Base-by-base conservation (phyloP, 2,329 filamentous ascomycete genomes). In the Rachicladosporium sp. region DNA sequence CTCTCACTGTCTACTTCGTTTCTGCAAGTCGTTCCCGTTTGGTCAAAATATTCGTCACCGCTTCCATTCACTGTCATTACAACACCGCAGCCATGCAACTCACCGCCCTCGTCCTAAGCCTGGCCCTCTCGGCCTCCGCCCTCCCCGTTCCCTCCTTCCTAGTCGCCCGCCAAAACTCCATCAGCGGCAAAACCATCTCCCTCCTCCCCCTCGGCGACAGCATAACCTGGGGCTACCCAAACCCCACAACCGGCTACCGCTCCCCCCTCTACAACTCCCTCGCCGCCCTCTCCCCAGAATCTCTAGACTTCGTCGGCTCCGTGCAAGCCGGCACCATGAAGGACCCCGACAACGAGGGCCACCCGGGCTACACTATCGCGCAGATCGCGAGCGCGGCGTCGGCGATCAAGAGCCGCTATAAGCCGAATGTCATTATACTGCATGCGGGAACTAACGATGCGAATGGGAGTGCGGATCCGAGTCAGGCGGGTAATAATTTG, bases 321-420 rank as follows among this genome's bases (percentile, higher is more conserved):
- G 33, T 37, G 8, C 19, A 35, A 15, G 31, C 33, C 21, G 43
- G 43, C 31, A 45, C 33, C 12, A 43, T 45, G 41, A 29, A 34
- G 10, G 41, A 45, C 37, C 38, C 38, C 10, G 36, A 44, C 38
- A 35, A 38, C 36, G 44, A 46, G 13, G 44, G 42, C n/a, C 37
- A 36, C 33, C 42, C 38, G 1, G 44, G 44, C 10, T 44, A 36
- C 23, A 21, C 36, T 11, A 46, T 46, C 38, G 37, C 36, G 9
- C 42, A 46, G 35, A 41, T 46, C 35, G 36, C 44, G 2, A 38
- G 33, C 21, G 41, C 42, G 5, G 36, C 10, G 23, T 35, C 23
- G 10, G 36, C 10, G 13, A 32, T 39, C 15, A 12, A 21, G 4
- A 37, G 13, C 29, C 34, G 21, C 10, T 19, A 33, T 23, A 6